Evolutionary conservation across 371 early-diverging fungal species (phyloP), one percentile per base, ranked within the genome.

Genomic region (Zychaea mexicana): DNA sequence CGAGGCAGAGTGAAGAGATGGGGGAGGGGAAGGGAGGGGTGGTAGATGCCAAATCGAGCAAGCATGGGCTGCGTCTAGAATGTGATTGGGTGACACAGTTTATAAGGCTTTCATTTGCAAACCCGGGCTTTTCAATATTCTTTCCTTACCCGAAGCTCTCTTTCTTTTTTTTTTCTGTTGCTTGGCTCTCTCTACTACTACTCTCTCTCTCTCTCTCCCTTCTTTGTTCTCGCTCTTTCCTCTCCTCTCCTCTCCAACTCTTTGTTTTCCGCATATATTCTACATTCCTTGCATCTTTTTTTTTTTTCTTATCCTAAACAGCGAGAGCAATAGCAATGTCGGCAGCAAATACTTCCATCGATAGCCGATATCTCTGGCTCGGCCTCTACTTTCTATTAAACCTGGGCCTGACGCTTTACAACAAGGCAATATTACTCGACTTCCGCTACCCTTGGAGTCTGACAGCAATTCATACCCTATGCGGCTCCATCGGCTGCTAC

Each of bases 361-460:
- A 81, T 56, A 72, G 82, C 52, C 84, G 86, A 47, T 76, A 79
- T 65, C 63, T 83, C 19, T 89, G 89, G 88, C 83, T 92, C 52
- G 78, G 78, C 52, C 66, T 87, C 58, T 96, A 96, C 72, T 92
- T 96, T 70, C 61, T 83, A 56, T 79, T 92, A 68, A 94, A 94
- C 73, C 85, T 96, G 32, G 71, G 87, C 26, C 76, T 96, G 36
- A 94, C 96, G 3, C 75, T 96, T 32, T 92, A 92, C 76, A 94
- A 91, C 83, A 96, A 96, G 79, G 84, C 88, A 32, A 87, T 96
- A 59, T 76, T 86, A 59, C 86, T 89, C 66, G 70, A 83, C 24
- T 96, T 94, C 70, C 84, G 85, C 17, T 94, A 89, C 68, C 96
- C 96, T 7, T 96, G 96, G 96, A 87, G 91, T 7, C 71, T 96